phyloP scores from a whole-genome alignment of 2,329 filamentous ascomycete species.

The Beauveria sp. region DNA sequence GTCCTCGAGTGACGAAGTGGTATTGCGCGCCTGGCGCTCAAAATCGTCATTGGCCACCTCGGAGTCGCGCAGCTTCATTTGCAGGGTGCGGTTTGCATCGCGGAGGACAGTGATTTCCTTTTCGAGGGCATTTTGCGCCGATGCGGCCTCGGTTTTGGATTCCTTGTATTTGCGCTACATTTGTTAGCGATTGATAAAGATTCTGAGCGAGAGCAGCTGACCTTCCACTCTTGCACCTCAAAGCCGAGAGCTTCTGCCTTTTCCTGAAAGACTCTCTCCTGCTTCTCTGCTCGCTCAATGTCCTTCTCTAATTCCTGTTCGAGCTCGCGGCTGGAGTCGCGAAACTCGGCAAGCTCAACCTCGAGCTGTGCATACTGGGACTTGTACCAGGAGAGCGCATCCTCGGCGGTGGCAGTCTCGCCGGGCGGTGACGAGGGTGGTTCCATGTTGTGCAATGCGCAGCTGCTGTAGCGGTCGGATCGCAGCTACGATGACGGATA shows the following conservation, averaged over 20 bases:
- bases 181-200: conserved; percentile 11
- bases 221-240: conserved; percentile 98
- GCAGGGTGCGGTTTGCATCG: conserved; percentile 72
- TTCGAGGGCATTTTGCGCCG: conserved; percentile 77
- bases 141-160: conserved; percentile 78
- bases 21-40: conserved; percentile 91
- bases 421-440: conserved; percentile 55
- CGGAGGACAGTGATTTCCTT: conserved; percentile 92
- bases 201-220: conserved; percentile 34
- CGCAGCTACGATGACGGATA: conserved; percentile 5
- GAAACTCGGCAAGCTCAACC: conserved; percentile 85
- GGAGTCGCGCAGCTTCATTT: conserved; percentile 81
- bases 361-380: conserved; percentile 89
- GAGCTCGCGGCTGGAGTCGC: conserved; percentile 85
- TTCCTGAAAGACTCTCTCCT: conserved; percentile 76
- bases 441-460: conserved; percentile 37
- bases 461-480: conserved; percentile 10
- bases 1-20: conserved; percentile 90
- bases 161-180: conserved; percentile 88
- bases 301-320: conserved; percentile 95
- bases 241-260: conserved; percentile 79
- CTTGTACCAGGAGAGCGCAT: conserved; percentile 91
- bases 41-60: conserved; percentile 98
- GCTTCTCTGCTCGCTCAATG: conserved; percentile 88
- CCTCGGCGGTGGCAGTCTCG: conserved; percentile 51